Base-by-base conservation (phyloP, 2,329 filamentous ascomycete genomes). In the Stagonosporopsis vannaccii region DNA sequence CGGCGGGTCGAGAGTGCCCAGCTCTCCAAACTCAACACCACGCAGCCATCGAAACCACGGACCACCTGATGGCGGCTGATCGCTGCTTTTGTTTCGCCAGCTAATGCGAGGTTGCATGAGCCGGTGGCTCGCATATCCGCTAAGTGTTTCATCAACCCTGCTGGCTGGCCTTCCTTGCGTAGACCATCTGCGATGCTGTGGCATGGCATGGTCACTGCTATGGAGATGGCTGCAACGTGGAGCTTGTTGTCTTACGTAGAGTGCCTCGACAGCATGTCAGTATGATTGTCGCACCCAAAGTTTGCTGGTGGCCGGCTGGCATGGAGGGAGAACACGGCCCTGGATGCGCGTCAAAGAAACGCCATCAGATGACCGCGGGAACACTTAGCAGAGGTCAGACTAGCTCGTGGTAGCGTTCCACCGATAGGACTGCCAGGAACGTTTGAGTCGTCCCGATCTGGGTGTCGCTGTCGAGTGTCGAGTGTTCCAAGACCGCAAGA, bases 21-120 rank as follows among this genome's bases (percentile, higher is more conserved):
- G 53, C 46, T 46, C 41, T 56, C 35, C 47, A 44, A 47, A 56
- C 66, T 71, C 67, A 71, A 71, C 68, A 72, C 68, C 68, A 70
- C 59, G 58, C 67, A 53, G 59, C 56, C 49, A 66, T 69, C 51
- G 66, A 65, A 67, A 69, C 66, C 58, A 60, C 54, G 17, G 41
- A 54, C 53, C 53, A 53, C 23, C 20, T 49, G 41, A 51, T 56
- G 56, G 61, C 66, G 61, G 62, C 60, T 62, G 58, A 61, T 58
- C 42, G 39, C 44, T 44, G 58, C 52, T 49, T 60, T 53, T 62
- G 58, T 60, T 64, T 65, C 61, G 63, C 51, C 56, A 55, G 56
- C 30, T 49, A 57, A 44, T 36, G 42, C 59, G 49, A 58, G 60
- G 50, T 56, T 51, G 63, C 65, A 69, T 63, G 41, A 56, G 55